A percentile compares a stretch with the other conserved stretches of the same genome.
These are phyloP conservation scores for Colletotrichum abscissum DNA, from an alignment of 2,329 filamentous ascomycete genomes.

Conservation along the genomic window DNA sequence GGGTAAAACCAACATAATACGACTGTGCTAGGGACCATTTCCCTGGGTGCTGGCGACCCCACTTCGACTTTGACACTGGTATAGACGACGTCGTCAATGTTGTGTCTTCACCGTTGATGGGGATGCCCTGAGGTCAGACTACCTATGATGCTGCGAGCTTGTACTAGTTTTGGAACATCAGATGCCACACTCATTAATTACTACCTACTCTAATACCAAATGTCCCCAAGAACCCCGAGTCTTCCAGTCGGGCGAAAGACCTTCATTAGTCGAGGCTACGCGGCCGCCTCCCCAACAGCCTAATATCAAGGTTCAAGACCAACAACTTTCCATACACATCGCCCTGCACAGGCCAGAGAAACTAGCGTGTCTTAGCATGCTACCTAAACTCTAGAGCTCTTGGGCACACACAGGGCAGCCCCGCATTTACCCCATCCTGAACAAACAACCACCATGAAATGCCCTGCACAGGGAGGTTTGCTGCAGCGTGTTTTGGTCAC, in stretches of 20 bases:
- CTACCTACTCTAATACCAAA: no score
- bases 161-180: neutral
- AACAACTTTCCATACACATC: neutral
- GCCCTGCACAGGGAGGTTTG: slow-evolving; percentile 11
- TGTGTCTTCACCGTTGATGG: no score
- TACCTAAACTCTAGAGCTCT: neutral
- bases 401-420: slow-evolving; percentile 25
- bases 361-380: neutral
- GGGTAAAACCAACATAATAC: slow-evolving; percentile 14
- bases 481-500: slow-evolving; percentile 3
- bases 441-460: neutral
- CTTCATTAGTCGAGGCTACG: neutral
- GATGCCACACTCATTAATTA: neutral
- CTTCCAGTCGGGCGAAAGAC: neutral
- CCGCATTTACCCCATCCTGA: neutral
- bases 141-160: neutral
- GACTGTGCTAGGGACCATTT: neutral
- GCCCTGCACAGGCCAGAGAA: slow-evolving; percentile 12
- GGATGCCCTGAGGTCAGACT: no score
- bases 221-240: neutral
- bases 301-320: neutral
- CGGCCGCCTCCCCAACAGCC: neutral
- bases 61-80: neutral
- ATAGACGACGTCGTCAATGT: no score
- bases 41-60: neutral